Conservation (phyloP, 2,329 filamentous ascomycete species). For the Neonectria ditissima region DNA sequence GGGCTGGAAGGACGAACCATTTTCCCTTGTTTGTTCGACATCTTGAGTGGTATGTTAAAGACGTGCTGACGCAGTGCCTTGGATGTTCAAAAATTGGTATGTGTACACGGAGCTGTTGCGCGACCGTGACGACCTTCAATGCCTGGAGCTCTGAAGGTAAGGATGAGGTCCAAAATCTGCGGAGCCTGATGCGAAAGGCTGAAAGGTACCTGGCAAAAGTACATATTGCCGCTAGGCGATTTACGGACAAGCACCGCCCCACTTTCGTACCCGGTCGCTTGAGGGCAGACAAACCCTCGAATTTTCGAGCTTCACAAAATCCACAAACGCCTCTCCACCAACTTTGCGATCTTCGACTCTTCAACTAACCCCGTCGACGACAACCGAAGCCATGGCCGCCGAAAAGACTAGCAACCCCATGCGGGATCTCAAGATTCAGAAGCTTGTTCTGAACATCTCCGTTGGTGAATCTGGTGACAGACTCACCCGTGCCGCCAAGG, state of each 20-base stretch:
- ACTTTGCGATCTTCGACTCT: constrained; percentile 49
- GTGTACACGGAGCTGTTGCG: constrained; percentile 54
- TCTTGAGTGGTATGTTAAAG: constrained; percentile 46
- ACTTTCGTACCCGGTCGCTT: constrained; percentile 44
- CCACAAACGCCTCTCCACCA: constrained; percentile 40
- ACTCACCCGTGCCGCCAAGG: constrained; percentile 99
- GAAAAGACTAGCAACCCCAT: constrained; percentile 98
- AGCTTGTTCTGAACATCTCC: constrained; percentile 99
- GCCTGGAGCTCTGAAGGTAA: constrained; percentile 58
- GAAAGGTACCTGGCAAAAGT: constrained; percentile 51
- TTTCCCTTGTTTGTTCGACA: constrained; percentile 91
- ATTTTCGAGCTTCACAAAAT: constrained; percentile 55
- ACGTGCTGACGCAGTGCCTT: constrained; percentile 49
- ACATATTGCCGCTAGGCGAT: constrained; percentile 45
- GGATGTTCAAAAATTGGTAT: constrained; percentile 58
- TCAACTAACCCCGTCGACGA: constrained; percentile 50
- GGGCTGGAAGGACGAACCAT: constrained; percentile 79
- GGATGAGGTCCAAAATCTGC: constrained; percentile 59
- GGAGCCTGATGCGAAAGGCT: constrained; percentile 58
- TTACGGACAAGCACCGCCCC: constrained; percentile 25
- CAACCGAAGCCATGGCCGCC: constrained; percentile 63
- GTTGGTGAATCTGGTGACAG: constrained; percentile 99
- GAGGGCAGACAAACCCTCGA: constrained; percentile 58
- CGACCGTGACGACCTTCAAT: constrained; percentile 56
- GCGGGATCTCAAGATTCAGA: constrained; percentile 99